Conservation (phyloP, 176 grass and related monocot species). For the Zoysia pacifica region DNA sequence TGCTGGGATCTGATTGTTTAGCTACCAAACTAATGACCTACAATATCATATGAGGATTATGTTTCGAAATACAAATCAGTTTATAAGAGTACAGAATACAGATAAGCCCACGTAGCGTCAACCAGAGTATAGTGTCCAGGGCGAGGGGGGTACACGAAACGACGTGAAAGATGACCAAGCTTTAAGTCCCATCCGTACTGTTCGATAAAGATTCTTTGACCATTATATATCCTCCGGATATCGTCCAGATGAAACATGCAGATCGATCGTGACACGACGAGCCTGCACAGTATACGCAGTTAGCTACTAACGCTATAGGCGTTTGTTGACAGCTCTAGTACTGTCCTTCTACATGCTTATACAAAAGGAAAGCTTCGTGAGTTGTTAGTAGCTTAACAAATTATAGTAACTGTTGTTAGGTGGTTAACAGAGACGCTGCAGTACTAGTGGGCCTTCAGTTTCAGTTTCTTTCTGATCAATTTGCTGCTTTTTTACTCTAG, state of each 20-base stretch:
- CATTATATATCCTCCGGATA: constrained; percentile 2
- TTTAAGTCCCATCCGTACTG: constrained; percentile 43
- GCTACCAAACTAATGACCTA: neutral
- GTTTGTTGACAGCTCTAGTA: neutral
- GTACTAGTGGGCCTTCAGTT: neutral
- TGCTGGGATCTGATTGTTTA: neutral
- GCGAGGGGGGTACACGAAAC: constrained; percentile 23
- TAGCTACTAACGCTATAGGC: neutral
- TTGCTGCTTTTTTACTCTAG: neutral
- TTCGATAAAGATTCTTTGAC: constrained; percentile 40
- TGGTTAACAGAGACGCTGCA: constrained; percentile 15
- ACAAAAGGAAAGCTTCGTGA: neutral
- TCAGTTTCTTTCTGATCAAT: neutral
- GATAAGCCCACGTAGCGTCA: neutral
- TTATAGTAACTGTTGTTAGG: constrained; percentile 2
- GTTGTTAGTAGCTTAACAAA: neutral
- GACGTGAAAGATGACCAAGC: constrained; percentile 25
- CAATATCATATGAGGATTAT: neutral
- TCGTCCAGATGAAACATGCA: constrained; percentile 10
- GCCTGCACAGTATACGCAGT: neutral
- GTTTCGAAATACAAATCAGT: neutral
- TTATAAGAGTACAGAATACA: neutral
- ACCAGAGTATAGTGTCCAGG: constrained; percentile 14
- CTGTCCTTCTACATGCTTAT: neutral
- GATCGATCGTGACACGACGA: neutral